Evolutionary conservation across 192 early-diverging fungal genomes (phyloP).

Genomic region (Coemansia reversa): DNA sequence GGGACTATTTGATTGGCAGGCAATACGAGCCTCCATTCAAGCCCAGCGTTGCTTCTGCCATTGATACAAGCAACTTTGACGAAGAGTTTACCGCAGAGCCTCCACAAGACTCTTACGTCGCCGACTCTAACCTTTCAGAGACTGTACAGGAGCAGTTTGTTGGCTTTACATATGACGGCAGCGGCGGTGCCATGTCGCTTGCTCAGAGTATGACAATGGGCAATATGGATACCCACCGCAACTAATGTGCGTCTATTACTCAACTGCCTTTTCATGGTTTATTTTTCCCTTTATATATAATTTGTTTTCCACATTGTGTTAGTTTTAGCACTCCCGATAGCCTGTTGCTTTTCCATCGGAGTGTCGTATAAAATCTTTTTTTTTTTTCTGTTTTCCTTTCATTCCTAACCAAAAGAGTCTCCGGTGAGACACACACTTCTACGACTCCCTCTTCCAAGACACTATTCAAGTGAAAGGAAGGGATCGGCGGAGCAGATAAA

Average conservation of each 20-base stretch:
- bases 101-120: slow-evolving; percentile 83
- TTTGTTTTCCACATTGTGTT: too few species aligned
- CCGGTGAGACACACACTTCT: too few species aligned
- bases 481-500: too few species aligned
- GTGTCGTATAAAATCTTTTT: too few species aligned
- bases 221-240: slow-evolving; percentile 48
- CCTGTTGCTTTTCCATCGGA: too few species aligned
- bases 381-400: too few species aligned
- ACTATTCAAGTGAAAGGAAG: too few species aligned
- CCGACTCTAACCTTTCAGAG: slow-evolving; percentile 79
- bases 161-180: slow-evolving; percentile 87
- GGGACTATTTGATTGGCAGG: slow-evolving; percentile 83
- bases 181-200: slow-evolving; percentile 69
- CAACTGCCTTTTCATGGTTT: not conserved
- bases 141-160: slow-evolving; percentile 93
- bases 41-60: slow-evolving; percentile 82
- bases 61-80: slow-evolving; percentile 98
- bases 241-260: slow-evolving; percentile 5
- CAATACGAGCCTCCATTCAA: slow-evolving; percentile 93
- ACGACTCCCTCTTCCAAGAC: too few species aligned
- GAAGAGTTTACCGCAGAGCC: slow-evolving; percentile 95
- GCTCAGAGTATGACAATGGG: slow-evolving; percentile 58
- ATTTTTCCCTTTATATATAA: not conserved
- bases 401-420: too few species aligned
- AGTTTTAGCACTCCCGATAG: too few species aligned